Base-by-base conservation (phyloP, 257 asterid genomes). In the Forsythia suspensa region DNA sequence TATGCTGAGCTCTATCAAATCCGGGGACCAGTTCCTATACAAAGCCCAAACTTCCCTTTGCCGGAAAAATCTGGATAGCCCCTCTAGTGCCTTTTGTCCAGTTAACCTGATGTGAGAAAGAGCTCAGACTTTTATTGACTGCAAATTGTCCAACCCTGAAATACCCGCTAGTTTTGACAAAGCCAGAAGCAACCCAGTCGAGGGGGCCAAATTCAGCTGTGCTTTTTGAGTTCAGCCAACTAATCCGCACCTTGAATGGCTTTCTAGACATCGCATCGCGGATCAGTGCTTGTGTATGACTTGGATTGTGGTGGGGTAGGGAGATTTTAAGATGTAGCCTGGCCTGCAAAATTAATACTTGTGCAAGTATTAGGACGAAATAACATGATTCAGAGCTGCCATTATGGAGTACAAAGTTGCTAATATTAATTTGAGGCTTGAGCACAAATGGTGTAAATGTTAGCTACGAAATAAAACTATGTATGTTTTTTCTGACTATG, bases 41-140 rank as follows among this genome's bases (percentile, higher is more conserved):
- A 93, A 44, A 1, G 97, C 96, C 98, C 98, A 91, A 71, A 88
- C 85, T 34, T 93, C 94, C 94, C 82, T 91, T 88, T 18, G 80
- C 61, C 5, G 98, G 96, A 68, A 81, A 85, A 55, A 93, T 84
- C 65, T 85, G 90, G 72, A 89, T 77, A 9, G 81, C 84, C 48
- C 96, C 96, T 83, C 84, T 80, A 21, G 72, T 55, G 16, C 90
- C 88, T 82, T 87, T 90, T 57, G n/a, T 79, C 85, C 88, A 89
- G 83, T 80, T 86, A 48, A 90, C 91, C 52, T 76, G 84, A 81
- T 93, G 97, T 36, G 98, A 93, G 85, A 91, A 90, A 44, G 87
- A 81, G 79, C 86, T 85, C 51, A 90, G 78, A 8, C 78, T 74
- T 67, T 68, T 78, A 39, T 8, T 81, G 37, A 77, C 66, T 72